Conservation (phyloP, 148 eudicot genomes). For the Cornus florida region DNA sequence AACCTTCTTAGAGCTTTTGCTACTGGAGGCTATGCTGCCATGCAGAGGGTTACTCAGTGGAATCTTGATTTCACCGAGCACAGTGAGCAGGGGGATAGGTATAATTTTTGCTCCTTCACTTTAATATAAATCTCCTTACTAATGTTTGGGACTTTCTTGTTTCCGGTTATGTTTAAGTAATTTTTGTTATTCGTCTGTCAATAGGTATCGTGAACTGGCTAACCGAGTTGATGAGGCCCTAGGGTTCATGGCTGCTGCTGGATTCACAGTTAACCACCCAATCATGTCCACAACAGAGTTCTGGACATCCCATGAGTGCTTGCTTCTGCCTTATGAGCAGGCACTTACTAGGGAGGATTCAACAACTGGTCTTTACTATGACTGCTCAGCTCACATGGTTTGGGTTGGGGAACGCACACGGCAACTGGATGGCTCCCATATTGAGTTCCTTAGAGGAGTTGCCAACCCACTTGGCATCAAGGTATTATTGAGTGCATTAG, state of each 20-base stretch:
- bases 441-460: constrained; percentile 70
- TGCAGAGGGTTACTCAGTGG: constrained; percentile 73
- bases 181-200: constrained; percentile 1
- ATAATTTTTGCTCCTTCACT: neutral
- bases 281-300: constrained; percentile 68
- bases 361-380: constrained; percentile 66
- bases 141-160: neutral
- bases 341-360: constrained; percentile 79
- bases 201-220: constrained; percentile 77
- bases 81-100: constrained; percentile 77
- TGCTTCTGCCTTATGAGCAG: constrained; percentile 76
- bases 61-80: constrained; percentile 72
- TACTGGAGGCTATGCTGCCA: constrained; percentile 81
- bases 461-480: constrained; percentile 80
- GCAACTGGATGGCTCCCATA: constrained; percentile 82
- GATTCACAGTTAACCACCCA: constrained; percentile 62
- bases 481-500: constrained; percentile 29
- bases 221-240: constrained; percentile 72
- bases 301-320: constrained; percentile 81
- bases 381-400: constrained; percentile 80
- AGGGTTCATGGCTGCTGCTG: constrained; percentile 83
- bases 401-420: constrained; percentile 88
- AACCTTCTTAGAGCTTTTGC: constrained; percentile 79
- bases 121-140: neutral
- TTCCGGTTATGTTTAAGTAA: neutral